Evolutionary conservation across 2,329 filamentous ascomycete species (phyloP).

Genomic region (Knufia petricola): DNA sequence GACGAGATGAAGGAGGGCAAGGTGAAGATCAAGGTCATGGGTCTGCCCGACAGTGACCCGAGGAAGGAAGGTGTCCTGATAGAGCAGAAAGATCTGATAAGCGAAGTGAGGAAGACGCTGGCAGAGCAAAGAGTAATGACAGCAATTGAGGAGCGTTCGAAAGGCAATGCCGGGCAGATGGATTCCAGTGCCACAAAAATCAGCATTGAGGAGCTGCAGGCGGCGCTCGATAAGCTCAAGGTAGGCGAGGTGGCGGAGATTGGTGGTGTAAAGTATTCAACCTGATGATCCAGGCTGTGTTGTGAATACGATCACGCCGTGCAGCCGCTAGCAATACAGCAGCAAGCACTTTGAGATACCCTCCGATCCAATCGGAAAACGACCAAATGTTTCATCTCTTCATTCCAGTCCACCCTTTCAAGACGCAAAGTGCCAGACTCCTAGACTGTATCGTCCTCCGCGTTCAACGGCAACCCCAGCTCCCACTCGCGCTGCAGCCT

Average conservation of each 20-base stretch:
- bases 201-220: not conserved
- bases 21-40: constrained; percentile 79
- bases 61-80: constrained; percentile 83
- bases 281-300: not conserved
- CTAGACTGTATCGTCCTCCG: too few species aligned
- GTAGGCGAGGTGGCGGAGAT: constrained; percentile 1
- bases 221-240: not conserved
- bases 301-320: not conserved
- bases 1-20: constrained; percentile 77
- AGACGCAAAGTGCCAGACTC: too few species aligned
- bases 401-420: too few species aligned
- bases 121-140: not conserved
- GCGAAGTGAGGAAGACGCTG: constrained; percentile 9
- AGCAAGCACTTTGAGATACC: not conserved
- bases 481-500: too few species aligned
- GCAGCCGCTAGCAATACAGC: too few species aligned
- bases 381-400: not conserved
- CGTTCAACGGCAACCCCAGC: too few species aligned
- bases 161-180: not conserved
- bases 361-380: not conserved
- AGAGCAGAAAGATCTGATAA: constrained; percentile 34
- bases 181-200: not conserved
- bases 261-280: constrained; percentile 3
- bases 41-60: constrained; percentile 63
- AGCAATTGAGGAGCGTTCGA: not conserved